Evolutionary conservation across 1,284 basidiomycete species (phyloP), one percentile per base, ranked within the genome.

Genomic region (Singerocomus inundabilis): DNA sequence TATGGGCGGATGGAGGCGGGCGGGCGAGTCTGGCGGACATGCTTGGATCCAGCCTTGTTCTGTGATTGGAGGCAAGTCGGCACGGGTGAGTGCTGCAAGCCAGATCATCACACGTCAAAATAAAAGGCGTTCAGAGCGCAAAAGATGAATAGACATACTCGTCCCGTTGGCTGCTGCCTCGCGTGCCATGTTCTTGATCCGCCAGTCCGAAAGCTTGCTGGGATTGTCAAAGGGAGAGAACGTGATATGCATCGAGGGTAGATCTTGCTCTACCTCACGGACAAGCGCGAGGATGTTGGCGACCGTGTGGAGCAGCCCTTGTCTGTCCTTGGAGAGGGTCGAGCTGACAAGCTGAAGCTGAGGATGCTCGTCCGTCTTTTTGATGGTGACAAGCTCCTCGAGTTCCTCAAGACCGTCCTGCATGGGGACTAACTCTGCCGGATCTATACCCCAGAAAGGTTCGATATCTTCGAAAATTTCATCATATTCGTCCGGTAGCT

Each of bases 401-500:
- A 2, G 26, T 4, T 2, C 15, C 55, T 78, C 78, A 47, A 72
- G 69, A 15, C 73, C 70, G 1, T 55, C 43, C 46, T 75, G 70
- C 1, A 72, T 67, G 7, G 49, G 53, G 5, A 70, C 72, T 10
- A 82, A 56, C 30, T 77, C 72, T 1, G 52, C 51, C 0, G 80
- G 80, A 44, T 75, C 60, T 51, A 83, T 71, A 0, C 78, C 80
- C 78, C 75, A 81, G 58, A 76, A 80, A 0, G 74, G 78, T 48
- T 78, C 76, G 9, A 82, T 62, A 58, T 81, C 80, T 10, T 67
- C 56, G 53, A 75, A 68, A 33, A 85, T 81, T 44, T 79, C 74
- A 56, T 79, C 76, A 46, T 79, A 80, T 44, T 86, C 79, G 60
- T 85, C 82, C 2, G 75, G 76, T 0, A 85, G 75, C 32, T 75